A percentile compares a stretch with the other conserved stretches of the same genome.
phyloP scores from a whole-genome alignment of 331 rosid species.

The Malus hybrid region DNA sequence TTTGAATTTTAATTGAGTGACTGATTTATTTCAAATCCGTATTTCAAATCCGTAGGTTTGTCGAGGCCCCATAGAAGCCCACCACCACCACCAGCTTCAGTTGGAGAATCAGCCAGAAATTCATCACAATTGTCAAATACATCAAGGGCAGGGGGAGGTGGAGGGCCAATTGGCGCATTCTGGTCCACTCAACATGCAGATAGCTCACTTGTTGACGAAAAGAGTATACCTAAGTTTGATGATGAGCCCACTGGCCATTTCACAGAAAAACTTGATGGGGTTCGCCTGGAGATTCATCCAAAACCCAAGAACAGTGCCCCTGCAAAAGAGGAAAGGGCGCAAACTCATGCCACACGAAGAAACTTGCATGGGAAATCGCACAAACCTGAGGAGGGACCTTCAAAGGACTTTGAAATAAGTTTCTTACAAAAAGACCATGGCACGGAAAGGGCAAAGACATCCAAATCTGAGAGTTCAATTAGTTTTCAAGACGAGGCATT shows the following conservation, averaged over 20 bases:
- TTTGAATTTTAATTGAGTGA: neutral
- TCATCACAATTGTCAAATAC: slow-evolving; percentile 40
- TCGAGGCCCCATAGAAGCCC: slow-evolving; percentile 59
- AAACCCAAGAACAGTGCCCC: slow-evolving; percentile 34
- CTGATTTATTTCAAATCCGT: slow-evolving; percentile 14
- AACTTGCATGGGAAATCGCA: slow-evolving; percentile 33
- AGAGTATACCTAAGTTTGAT: slow-evolving; percentile 47
- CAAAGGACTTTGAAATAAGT: slow-evolving; percentile 58
- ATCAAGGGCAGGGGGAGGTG: slow-evolving; percentile 51
- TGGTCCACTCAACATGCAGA: slow-evolving; percentile 81
- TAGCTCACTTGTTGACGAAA: slow-evolving; percentile 37
- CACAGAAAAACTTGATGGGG: slow-evolving; percentile 33
- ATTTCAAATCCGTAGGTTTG: slow-evolving; percentile 42
- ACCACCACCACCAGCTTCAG: slow-evolving; percentile 74
- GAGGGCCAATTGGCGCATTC: slow-evolving; percentile 72
- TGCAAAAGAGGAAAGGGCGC: slow-evolving; percentile 34
- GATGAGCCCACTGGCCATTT: slow-evolving; percentile 53
- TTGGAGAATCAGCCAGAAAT: slow-evolving; percentile 46
- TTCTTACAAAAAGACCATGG: slow-evolving; percentile 36
- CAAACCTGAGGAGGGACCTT: slow-evolving; percentile 33
- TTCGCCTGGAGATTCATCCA: slow-evolving; percentile 38
- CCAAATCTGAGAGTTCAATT: slow-evolving; percentile 32
- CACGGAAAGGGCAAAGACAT: slow-evolving; percentile 27
- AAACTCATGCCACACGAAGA: slow-evolving; percentile 35
- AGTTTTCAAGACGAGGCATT: slow-evolving; percentile 56